phyloP scores from a whole-genome alignment of 352 stramenopile genomes.

The Phytopythium delawarense region DNA sequence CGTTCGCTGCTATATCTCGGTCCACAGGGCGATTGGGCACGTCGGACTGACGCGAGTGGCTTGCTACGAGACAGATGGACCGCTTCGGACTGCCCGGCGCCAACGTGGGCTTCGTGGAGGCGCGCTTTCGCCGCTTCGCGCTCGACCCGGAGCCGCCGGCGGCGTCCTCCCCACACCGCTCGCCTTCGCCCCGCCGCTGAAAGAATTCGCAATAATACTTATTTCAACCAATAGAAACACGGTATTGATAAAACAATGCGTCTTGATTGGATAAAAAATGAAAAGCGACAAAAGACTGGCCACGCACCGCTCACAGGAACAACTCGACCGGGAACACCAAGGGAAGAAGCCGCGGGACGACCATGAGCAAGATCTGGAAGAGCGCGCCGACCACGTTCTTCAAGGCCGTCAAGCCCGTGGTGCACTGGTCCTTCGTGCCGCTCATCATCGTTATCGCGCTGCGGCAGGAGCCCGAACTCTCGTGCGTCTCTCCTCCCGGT shows the following conservation, averaged over 20 bases:
- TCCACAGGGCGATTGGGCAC: background rate
- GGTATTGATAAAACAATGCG: background rate
- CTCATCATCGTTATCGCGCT: conserved; percentile 78
- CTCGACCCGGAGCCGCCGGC: conserved; percentile 32
- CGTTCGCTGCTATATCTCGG: background rate
- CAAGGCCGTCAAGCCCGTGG: conserved; percentile 81
- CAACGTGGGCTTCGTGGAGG: conserved; percentile 53
- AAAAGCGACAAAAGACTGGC: conserved; percentile 11
- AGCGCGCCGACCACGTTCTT: conserved; percentile 68
- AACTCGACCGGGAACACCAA: background rate
- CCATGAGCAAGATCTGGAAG: conserved; percentile 72
- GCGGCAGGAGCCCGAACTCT: conserved; percentile 71
- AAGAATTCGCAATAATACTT: background rate
- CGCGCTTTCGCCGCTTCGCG: conserved; percentile 60
- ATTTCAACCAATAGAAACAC: conserved; percentile 11
- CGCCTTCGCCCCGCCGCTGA: background rate
- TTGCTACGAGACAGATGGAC: conserved; percentile 26
- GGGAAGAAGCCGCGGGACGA: conserved; percentile 8
- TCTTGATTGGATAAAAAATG: conserved; percentile 11
- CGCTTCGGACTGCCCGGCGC: conserved; percentile 47
- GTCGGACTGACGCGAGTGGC: background rate
- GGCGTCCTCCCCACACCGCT: background rate
- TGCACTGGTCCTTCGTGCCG: conserved; percentile 79
- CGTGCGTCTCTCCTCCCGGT: conserved; percentile 29
- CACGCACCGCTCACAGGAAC: background rate